Conservation (phyloP, 352 stramenopile genomes). For the Heterotrichella gracilis region DNA sequence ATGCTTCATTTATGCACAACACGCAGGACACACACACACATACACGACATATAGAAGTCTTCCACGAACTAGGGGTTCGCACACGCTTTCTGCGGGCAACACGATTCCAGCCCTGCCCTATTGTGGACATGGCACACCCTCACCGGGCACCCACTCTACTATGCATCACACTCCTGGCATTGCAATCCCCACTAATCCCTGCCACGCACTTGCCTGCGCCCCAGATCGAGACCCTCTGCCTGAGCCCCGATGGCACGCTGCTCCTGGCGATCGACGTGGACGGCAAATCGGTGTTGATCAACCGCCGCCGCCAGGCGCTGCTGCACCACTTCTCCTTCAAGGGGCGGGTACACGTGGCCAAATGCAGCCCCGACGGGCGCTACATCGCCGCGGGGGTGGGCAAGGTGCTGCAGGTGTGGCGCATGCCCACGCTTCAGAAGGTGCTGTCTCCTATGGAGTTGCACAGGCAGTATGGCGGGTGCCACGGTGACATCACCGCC, state of each 20-base stretch:
- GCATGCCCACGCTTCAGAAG: constrained; percentile 36
- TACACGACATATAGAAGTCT: no score
- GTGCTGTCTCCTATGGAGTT: constrained; percentile 55
- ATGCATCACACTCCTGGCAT: no score
- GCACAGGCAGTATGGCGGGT: constrained; percentile 41
- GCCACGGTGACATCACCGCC: constrained; percentile 41
- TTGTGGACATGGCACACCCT: no score
- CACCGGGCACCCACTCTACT: no score
- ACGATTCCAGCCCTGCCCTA: no score
- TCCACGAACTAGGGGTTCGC: no score
- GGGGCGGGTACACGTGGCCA: constrained; percentile 37
- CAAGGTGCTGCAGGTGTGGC: constrained; percentile 57
- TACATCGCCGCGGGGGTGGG: constrained; percentile 48
- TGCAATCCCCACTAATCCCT: no score
- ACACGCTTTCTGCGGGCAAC: no score
- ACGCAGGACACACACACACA: no score
- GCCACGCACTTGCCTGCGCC: no score
- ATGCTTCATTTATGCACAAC: no score
- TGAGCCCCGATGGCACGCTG: constrained; percentile 46
- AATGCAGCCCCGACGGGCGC: constrained; percentile 46
- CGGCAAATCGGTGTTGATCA: constrained; percentile 47
- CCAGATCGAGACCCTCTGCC: constrained; percentile 35
- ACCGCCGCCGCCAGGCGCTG: constrained; percentile 44
- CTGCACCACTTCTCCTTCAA: constrained; percentile 72
- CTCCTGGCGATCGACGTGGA: constrained; percentile 45